Evolutionary conservation across 768 basidiomycete species (phyloP).

Genomic region (Brasilioporus rufonigricans): DNA sequence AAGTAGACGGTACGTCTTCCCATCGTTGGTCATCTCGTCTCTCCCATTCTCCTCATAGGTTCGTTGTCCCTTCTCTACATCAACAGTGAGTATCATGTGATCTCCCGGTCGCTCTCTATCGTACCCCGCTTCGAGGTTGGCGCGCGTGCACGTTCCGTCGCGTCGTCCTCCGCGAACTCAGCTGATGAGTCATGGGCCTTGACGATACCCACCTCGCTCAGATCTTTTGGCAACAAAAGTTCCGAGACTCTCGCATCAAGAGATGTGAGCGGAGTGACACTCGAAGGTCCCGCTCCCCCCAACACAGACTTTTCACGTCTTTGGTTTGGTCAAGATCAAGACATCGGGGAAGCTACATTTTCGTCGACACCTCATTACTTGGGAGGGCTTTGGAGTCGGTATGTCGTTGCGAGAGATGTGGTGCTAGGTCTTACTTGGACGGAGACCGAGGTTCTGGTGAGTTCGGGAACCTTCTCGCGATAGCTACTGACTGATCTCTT

Average conservation of each 20-base stretch:
- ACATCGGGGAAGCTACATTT: conserved; percentile 15
- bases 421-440: conserved; percentile 50
- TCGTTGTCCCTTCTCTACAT: conserved; percentile 36
- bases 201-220: conserved; percentile 67
- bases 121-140: conserved; percentile 21
- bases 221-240: conserved; percentile 48
- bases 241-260: conserved; percentile 39
- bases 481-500: background rate
- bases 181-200: conserved; percentile 30
- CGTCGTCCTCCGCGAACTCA: conserved; percentile 21
- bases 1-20: conserved; percentile 44
- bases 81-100: conserved; percentile 42
- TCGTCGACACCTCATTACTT: conserved; percentile 12
- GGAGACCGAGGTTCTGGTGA: conserved; percentile 31
- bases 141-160: conserved; percentile 11
- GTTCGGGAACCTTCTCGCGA: background rate
- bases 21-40: background rate
- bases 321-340: conserved; percentile 24
- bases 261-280: conserved; percentile 17
- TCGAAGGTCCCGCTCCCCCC: conserved; percentile 32
- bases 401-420: conserved; percentile 23
- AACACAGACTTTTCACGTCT: conserved; percentile 21
- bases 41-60: conserved; percentile 18
- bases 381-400: conserved; percentile 20
- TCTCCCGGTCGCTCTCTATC: conserved; percentile 40